Conservation (phyloP, 148 eudicot genomes). For the Chenopodium berlandieri region DNA sequence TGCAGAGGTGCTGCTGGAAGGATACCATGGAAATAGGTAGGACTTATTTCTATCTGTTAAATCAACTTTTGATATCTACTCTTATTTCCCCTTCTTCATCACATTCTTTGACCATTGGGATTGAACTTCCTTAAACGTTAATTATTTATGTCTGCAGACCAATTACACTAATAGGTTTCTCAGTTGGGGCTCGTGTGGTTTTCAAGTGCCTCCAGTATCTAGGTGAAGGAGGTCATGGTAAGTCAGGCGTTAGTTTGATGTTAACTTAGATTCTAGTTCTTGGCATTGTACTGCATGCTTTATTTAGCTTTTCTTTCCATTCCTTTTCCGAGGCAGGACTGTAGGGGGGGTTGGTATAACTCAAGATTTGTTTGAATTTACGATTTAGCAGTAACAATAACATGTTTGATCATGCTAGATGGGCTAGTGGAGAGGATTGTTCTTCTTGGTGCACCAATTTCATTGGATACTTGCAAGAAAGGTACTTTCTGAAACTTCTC, state of each 20-base stretch:
- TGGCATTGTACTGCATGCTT: too few species aligned
- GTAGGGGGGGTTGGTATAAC: too few species aligned
- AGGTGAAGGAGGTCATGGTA: conserved; percentile 61
- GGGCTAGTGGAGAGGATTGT: conserved; percentile 85
- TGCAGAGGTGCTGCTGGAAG: conserved; percentile 76
- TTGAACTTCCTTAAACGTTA: background rate
- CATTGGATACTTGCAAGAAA: conserved; percentile 81
- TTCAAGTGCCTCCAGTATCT: conserved; percentile 73
- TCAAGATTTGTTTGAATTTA: too few species aligned
- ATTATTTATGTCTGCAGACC: conserved; percentile 50
- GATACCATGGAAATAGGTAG: conserved; percentile 83
- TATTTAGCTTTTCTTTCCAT: too few species aligned
- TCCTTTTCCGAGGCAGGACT: too few species aligned
- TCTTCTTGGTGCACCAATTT: conserved; percentile 85
- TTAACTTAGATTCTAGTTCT: too few species aligned
- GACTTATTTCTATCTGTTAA: conserved; percentile 7
- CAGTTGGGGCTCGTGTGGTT: conserved; percentile 82
- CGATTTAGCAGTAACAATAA: background rate
- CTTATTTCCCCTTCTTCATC: background rate
- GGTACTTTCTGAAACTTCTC: conserved; percentile 29
- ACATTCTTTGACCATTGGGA: background rate
- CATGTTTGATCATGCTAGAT: conserved; percentile 40
- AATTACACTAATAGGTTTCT: conserved; percentile 81
- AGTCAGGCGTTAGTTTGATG: background rate
- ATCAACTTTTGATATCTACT: background rate